These are phyloP conservation scores for Solanum hybrid DNA, from an alignment of 305 asterid species.

Conservation along the genomic window DNA sequence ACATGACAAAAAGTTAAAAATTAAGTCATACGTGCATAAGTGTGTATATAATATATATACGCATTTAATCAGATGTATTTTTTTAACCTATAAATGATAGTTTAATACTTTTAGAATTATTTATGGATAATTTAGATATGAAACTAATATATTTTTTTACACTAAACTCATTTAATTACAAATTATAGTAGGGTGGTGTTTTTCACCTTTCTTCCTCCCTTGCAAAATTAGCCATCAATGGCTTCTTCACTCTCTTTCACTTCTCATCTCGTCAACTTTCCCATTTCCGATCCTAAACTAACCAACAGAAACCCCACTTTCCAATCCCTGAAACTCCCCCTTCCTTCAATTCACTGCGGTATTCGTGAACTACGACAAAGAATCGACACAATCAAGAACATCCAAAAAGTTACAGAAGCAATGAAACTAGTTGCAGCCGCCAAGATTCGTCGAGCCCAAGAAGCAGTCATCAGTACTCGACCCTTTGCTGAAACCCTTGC, in stretches of 20 bases:
- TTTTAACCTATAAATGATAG: too few species aligned
- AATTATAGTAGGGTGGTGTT: background rate
- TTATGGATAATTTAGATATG: too few species aligned
- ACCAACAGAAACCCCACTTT: background rate
- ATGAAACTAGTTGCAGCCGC: constrained; percentile 83
- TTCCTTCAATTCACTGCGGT: constrained; percentile 21
- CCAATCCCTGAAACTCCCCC: background rate
- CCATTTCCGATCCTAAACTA: background rate
- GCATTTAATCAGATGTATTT: too few species aligned
- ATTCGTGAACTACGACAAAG: constrained; percentile 54
- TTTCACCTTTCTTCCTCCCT: background rate
- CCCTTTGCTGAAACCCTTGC: constrained; percentile 66
- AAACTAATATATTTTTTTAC: too few species aligned
- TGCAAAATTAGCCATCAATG: background rate
- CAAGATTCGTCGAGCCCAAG: constrained; percentile 70
- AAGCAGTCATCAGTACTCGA: constrained; percentile 55
- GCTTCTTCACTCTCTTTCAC: constrained; percentile 25
- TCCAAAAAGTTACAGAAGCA: constrained; percentile 74
- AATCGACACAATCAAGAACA: constrained; percentile 52
- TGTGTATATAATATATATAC: too few species aligned
- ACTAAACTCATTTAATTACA: background rate
- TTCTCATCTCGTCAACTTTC: constrained; percentile 27
- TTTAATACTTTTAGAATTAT: too few species aligned
- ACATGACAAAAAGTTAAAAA: too few species aligned
- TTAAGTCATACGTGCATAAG: too few species aligned